phyloP scores from a whole-genome alignment of 2,329 filamentous ascomycete species.

The Colletotrichum tanaceti region DNA sequence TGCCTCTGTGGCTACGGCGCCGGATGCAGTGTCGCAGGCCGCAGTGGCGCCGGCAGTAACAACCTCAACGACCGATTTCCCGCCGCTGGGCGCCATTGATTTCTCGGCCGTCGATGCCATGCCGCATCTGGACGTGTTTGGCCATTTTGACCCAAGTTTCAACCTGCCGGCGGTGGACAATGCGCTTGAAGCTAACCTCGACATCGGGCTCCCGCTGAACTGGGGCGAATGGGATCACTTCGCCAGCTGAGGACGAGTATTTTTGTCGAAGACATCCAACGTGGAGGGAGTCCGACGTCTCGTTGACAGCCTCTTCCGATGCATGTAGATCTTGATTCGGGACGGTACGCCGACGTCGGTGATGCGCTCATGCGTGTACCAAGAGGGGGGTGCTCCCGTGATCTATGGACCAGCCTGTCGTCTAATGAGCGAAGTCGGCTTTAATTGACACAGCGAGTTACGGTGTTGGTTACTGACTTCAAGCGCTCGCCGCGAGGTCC shows the following conservation, averaged over 20 bases:
- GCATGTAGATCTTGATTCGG: neutral
- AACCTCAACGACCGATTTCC: slow-evolving; percentile 37
- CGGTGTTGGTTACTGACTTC: too few relatives aligned
- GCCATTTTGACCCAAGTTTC: slow-evolving; percentile 66
- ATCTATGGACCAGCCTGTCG: too few relatives aligned
- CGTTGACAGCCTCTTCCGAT: neutral
- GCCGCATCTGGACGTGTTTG: slow-evolving; percentile 65
- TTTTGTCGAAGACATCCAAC: neutral
- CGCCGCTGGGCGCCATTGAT: slow-evolving; percentile 50
- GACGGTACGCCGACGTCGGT: too few relatives aligned
- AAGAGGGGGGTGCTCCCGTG: too few relatives aligned
- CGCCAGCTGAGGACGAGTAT: slow-evolving; percentile 23
- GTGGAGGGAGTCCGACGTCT: too few relatives aligned
- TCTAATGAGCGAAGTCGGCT: too few relatives aligned
- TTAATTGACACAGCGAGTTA: too few relatives aligned
- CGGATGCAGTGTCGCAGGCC: slow-evolving; percentile 30
- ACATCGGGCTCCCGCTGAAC: slow-evolving; percentile 64
- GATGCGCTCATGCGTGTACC: too few relatives aligned
- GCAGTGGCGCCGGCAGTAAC: slow-evolving; percentile 5
- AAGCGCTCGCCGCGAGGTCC: too few relatives aligned
- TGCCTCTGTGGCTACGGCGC: slow-evolving; percentile 18
- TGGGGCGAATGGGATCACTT: slow-evolving; percentile 61
- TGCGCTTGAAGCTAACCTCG: slow-evolving; percentile 65
- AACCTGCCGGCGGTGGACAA: slow-evolving; percentile 66
- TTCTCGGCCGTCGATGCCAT: slow-evolving; percentile 57